These are phyloP conservation scores for Xylaria scruposa DNA, from an alignment of 495 filamentous ascomycete genomes.

Conservation along the genomic window DNA sequence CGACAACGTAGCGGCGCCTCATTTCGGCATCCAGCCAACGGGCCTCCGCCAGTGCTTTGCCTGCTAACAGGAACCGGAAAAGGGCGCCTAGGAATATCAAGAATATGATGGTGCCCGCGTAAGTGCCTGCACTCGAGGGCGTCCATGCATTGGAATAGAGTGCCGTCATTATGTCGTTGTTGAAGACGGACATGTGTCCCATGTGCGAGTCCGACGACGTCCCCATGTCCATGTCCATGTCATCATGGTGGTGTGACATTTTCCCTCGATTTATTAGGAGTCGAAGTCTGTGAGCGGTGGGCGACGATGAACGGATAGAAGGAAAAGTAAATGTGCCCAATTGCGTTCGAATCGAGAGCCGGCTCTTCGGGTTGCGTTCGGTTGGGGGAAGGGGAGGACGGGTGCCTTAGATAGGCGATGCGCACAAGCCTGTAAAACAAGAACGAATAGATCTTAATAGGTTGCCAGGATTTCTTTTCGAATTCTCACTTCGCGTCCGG, in stretches of 20 bases:
- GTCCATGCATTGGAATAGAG: slow-evolving; percentile 80
- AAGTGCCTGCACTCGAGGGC: slow-evolving; percentile 68
- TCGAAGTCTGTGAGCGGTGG: neutral
- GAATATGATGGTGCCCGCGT: slow-evolving; percentile 89
- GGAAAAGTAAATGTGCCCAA: neutral
- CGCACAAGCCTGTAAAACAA: neutral
- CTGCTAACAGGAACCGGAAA: slow-evolving; percentile 71
- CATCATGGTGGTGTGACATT: slow-evolving; percentile 30
- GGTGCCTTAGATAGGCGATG: no score
- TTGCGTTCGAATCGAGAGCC: neutral
- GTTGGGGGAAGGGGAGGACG: neutral
- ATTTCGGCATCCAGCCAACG: slow-evolving; percentile 67
- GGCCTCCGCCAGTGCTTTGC: slow-evolving; percentile 61
- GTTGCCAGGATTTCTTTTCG: neutral
- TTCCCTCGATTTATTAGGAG: slow-evolving; percentile 21
- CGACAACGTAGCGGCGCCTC: slow-evolving; percentile 75
- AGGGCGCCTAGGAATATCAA: slow-evolving; percentile 74
- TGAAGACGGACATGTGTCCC: slow-evolving; percentile 61
- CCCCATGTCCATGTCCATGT: slow-evolving; percentile 26
- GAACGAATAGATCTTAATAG: neutral
- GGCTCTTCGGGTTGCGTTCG: neutral
- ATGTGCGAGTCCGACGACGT: slow-evolving; percentile 38
- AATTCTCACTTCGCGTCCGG: neutral
- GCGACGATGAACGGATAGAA: neutral
- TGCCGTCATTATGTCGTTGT: slow-evolving; percentile 66